Evolutionary conservation across 148 eudicot species (phyloP).

Genomic region (Simmondsia chinensis): DNA sequence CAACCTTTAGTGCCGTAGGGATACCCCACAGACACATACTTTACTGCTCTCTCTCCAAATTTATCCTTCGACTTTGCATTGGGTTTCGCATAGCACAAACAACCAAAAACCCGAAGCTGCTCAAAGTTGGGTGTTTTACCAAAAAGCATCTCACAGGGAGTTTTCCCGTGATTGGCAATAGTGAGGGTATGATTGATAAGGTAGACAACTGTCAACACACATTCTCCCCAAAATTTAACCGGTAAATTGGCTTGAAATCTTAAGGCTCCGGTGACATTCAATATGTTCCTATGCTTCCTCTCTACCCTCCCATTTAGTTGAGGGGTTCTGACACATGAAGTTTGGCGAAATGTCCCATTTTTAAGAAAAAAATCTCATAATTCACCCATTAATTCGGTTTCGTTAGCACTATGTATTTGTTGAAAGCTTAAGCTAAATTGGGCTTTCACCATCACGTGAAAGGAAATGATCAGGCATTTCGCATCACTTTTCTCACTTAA

Average conservation of each 20-base stretch:
- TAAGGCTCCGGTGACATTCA: too few species aligned
- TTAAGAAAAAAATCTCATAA: not conserved
- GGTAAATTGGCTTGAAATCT: too few species aligned
- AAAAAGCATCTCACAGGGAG: not conserved
- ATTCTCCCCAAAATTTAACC: too few species aligned
- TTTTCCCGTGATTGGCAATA: not conserved
- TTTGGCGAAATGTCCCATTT: not conserved
- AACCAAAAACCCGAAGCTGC: not conserved
- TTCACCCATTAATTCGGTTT: not conserved
- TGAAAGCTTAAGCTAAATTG: not conserved
- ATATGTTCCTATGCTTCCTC: too few species aligned
- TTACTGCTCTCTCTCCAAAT: not conserved
- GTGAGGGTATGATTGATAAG: not conserved
- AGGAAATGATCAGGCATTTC: not conserved
- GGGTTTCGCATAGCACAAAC: slow-evolving; percentile 4
- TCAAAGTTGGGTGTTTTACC: not conserved
- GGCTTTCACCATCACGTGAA: not conserved
- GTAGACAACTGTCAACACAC: slow-evolving; percentile 2
- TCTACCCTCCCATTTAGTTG: too few species aligned
- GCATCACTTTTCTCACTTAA: slow-evolving; percentile 1
- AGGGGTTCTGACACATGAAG: not conserved
- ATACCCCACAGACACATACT: slow-evolving; percentile 1
- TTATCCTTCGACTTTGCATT: not conserved
- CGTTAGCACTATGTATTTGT: not conserved
- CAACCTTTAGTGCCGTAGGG: slow-evolving; percentile 4